Base-by-base conservation (phyloP, 225 moss, liverwort and hornwort species). In the Pleurozium schreberi region DNA sequence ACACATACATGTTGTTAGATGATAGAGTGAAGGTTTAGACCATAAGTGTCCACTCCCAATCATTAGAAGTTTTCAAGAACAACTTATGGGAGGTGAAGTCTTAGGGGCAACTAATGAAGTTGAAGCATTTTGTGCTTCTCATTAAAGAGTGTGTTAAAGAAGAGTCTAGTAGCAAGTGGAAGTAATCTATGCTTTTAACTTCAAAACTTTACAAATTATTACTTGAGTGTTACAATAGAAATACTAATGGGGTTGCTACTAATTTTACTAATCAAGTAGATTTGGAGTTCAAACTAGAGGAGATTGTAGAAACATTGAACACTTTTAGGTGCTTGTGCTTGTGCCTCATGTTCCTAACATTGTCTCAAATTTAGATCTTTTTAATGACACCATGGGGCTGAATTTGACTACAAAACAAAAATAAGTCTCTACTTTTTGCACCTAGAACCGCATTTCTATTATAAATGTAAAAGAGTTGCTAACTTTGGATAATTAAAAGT, bases 321-420 rank as follows among this genome's bases (percentile, higher is more conserved):
- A 2, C 8, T 52, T 52, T 52, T 34, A 36, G 22, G n/a, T n/a
- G n/a, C n/a, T n/a, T n/a, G 2, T 22, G 6, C 15, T 77, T 77
- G 9, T 15, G 14, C 6, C 6, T 22, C 14, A 53, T 0, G 1
- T 23, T 3, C 1, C 1, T 0, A 2, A 77, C 4, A 1, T 14
- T 38, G 6, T 38, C 15, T 38, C 1, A 77, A 38, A 53, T 14
- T 38, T 0, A 77, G 0, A 0, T 10, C 5, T 36, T 77, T 12
- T 34, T 7, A 0, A 34, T 3, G 14, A 5, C 5, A 8, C 3
- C 1, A 28, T 76, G 4, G 5, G 11, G 5, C 12, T 14, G 22
- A 76, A 52, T 52, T 34, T 8, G 8, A 52, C 9, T 3, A 20
- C 14, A 53, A 55, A 14, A 8, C 0, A 0, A 75, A 50, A 22